Evolutionary conservation across 2,329 filamentous ascomycete species (phyloP), one percentile per base, ranked within the genome.

Genomic region (Cladophialophora carrionii): DNA sequence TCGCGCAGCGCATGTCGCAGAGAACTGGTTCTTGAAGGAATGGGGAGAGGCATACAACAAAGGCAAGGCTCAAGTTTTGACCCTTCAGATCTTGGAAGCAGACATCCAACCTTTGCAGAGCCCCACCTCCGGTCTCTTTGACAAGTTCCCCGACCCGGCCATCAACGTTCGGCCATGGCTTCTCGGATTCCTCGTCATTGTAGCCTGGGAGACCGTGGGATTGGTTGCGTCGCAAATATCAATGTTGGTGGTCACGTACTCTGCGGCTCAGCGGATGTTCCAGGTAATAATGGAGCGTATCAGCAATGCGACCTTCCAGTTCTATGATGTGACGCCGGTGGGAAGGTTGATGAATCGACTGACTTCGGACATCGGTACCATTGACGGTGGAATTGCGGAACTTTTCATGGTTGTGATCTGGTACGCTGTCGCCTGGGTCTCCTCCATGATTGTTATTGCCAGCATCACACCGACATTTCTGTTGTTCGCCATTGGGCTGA

Each of bases 271-370:
- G 71, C 80, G 82, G 6, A 84, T 97, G 57, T 96, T 96, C 77
- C 81, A 81, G 66, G 82, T 86, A 46, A 90, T 91, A 22, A 86
- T 96, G 78, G 79, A 84, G 1, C 85, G 85, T 58, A 90, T 96
- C 57, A 89, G 89, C 73, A 85, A 87, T 71, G 90, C 92, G 0
- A 93, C 89, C 0, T 96, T 97, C 78, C 87, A 92, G 0, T 97
- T 93, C 76, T 95, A 96, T 78, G 93, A 97, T 74, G 87, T 91
- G 3, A 96, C 93, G 0, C 93, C 93, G 0, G 88, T 96, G 0
- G 93, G 93, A 0, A 87, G 93, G 54, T 80, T 97, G 67, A 96
- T 96, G 90, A 97, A 97, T 75, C 86, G 93, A 7, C 83, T 97
- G 66, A 96, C 92, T 0, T 91, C 91, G 1, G 92, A 97, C 72